Evolutionary conservation across 2,329 filamentous ascomycete species (phyloP).

Genomic region (Venturia asperata): DNA sequence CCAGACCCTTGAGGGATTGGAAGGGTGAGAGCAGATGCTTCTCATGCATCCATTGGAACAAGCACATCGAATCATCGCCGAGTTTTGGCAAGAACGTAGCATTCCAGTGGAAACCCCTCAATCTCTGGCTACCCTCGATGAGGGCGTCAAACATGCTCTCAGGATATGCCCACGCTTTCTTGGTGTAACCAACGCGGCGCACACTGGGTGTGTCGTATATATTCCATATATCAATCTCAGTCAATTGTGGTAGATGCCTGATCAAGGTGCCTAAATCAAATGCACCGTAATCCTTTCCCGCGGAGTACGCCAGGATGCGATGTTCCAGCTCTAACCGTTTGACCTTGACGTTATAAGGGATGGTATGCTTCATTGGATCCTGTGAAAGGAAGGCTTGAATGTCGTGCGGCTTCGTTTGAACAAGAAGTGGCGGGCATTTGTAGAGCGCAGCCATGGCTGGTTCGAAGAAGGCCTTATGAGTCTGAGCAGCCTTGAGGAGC

Average conservation of each 20-base stretch:
- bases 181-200: slow-evolving; percentile 47
- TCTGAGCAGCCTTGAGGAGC: slow-evolving; percentile 56
- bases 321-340: slow-evolving; percentile 64
- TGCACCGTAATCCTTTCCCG: slow-evolving; percentile 48
- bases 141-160: slow-evolving; percentile 58
- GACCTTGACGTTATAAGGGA: slow-evolving; percentile 65
- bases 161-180: slow-evolving; percentile 61
- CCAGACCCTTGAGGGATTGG: slow-evolving; percentile 31
- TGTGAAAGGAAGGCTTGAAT: slow-evolving; percentile 50
- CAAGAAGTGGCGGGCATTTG: slow-evolving; percentile 56
- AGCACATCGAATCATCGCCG: slow-evolving; percentile 47
- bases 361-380: slow-evolving; percentile 27
- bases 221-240: slow-evolving; percentile 65
- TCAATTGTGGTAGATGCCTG: slow-evolving; percentile 57
- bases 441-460: slow-evolving; percentile 70
- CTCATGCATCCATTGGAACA: slow-evolving; percentile 43
- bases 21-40: slow-evolving; percentile 41
- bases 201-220: slow-evolving; percentile 61
- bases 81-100: slow-evolving; percentile 41
- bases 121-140: slow-evolving; percentile 39
- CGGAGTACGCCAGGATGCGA: slow-evolving; percentile 48
- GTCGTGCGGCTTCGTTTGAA: slow-evolving; percentile 42
- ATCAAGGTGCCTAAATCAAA: slow-evolving; percentile 55
- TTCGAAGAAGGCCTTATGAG: slow-evolving; percentile 59
- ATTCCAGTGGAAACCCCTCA: slow-evolving; percentile 53